Evolutionary conservation across 176 grass and related monocot genomes (phyloP).

Genomic region (Canna indica): DNA sequence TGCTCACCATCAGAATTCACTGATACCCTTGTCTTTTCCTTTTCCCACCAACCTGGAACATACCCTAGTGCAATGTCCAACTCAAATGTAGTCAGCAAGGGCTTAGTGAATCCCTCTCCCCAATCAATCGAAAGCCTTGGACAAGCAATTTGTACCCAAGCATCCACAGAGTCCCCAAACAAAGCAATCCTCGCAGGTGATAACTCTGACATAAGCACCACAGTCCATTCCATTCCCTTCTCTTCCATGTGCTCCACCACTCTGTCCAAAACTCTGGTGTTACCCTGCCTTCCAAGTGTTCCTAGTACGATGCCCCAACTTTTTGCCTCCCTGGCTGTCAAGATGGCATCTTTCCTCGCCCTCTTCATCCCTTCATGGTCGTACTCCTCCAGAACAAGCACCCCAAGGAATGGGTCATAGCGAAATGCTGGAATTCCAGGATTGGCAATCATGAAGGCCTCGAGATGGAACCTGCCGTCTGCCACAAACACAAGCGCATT

Average conservation of each 20-base stretch:
- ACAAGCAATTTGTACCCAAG: conserved; percentile 93
- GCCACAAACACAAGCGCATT: conserved; percentile 55
- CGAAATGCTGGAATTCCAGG: conserved; percentile 66
- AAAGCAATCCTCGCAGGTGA: conserved; percentile 67
- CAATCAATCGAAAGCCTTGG: conserved; percentile 90
- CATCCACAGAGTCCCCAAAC: conserved; percentile 66
- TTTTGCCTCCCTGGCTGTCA: conserved; percentile 51
- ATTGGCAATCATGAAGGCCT: conserved; percentile 96
- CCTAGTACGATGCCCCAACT: conserved; percentile 76
- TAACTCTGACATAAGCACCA: conserved; percentile 93
- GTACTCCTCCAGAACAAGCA: conserved; percentile 70
- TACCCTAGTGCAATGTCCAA: conserved; percentile 76
- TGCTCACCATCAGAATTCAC: neutral
- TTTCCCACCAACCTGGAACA: conserved; percentile 94
- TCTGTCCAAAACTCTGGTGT: conserved; percentile 54
- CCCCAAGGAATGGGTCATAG: conserved; percentile 72
- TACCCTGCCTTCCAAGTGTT: conserved; percentile 77
- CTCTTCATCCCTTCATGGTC: conserved; percentile 88
- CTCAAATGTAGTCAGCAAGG: conserved; percentile 83
- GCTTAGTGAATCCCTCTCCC: conserved; percentile 84
- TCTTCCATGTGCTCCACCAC: conserved; percentile 84
- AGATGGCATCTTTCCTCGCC: conserved; percentile 68
- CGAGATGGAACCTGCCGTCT: conserved; percentile 84
- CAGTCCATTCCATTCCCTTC: conserved; percentile 57
- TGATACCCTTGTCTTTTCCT: conserved; percentile 17